Evolutionary conservation across 768 basidiomycete genomes (phyloP).

Genomic region (Epithele typhae): DNA sequence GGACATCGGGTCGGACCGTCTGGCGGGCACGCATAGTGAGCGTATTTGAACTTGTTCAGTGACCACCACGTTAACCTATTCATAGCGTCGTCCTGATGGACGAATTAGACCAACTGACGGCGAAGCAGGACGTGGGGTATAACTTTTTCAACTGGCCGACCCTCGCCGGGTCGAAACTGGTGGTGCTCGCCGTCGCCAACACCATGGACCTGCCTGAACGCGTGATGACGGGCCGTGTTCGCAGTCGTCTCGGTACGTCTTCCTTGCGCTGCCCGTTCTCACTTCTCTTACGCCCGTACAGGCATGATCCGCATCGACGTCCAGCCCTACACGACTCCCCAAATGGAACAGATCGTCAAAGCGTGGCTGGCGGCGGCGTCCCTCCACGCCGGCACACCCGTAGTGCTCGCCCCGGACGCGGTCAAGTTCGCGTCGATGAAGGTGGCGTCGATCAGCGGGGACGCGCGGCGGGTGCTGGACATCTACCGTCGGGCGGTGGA

Average conservation of each 20-base stretch:
- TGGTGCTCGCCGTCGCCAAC: constrained; percentile 96
- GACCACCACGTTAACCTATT: no score
- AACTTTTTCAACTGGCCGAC: constrained; percentile 99
- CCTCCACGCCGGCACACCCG: constrained; percentile 35
- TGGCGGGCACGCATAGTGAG: constrained; percentile 83
- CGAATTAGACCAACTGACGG: constrained; percentile 94
- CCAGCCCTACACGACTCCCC: constrained; percentile 75
- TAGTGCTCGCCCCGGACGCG: constrained; percentile 63
- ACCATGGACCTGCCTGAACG: constrained; percentile 98
- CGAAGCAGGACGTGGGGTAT: constrained; percentile 97
- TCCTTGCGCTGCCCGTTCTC: not conserved
- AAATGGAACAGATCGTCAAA: constrained; percentile 83
- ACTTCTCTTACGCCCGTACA: no score
- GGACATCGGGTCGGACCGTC: constrained; percentile 59
- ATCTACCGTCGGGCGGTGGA: constrained; percentile 90
- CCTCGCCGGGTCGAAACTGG: constrained; percentile 76
- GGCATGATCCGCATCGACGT: constrained; percentile 93
- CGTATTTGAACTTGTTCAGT: no score
- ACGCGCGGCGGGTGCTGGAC: constrained; percentile 90
- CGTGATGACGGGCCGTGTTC: constrained; percentile 86
- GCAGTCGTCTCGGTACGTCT: constrained; percentile 79
- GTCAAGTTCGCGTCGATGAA: constrained; percentile 82
- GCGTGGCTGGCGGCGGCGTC: constrained; percentile 61
- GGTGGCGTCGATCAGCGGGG: constrained; percentile 81
- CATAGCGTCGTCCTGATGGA: constrained; percentile 96